phyloP scores from a whole-genome alignment of 2,329 filamentous ascomycete species.

The Pseudogymnoascus sp. region DNA sequence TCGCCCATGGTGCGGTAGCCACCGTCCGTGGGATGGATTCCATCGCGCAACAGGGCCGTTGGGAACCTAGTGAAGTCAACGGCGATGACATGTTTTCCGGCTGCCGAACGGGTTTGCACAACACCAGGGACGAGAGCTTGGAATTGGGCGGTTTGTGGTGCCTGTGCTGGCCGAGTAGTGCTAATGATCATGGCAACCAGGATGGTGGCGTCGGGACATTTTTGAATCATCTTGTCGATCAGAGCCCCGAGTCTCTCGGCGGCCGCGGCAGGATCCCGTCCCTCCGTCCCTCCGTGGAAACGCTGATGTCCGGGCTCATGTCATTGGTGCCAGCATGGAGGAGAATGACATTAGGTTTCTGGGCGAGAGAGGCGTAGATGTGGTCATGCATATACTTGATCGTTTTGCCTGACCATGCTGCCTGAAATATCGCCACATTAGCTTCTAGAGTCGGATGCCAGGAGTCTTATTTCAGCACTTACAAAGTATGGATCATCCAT shows the following conservation, averaged over 20 bases:
- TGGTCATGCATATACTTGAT: slow-evolving; percentile 29
- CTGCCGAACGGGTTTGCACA: no score
- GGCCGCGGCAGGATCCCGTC: slow-evolving; percentile 23
- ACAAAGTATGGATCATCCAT: slow-evolving; percentile 28
- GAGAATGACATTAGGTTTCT: slow-evolving; percentile 31
- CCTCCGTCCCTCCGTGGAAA: slow-evolving; percentile 14
- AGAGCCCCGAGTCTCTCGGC: slow-evolving; percentile 30
- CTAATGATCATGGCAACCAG: slow-evolving; percentile 34
- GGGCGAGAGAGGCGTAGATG: slow-evolving; percentile 17
- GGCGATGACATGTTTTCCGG: no score
- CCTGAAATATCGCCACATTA: slow-evolving; percentile 19
- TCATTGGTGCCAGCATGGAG: slow-evolving; percentile 34
- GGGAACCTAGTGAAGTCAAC: no score
- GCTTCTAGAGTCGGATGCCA: neutral
- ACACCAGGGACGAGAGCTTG: no score
- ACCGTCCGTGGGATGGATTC: no score
- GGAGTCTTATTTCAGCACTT: neutral
- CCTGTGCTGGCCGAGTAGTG: neutral
- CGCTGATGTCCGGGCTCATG: slow-evolving; percentile 17
- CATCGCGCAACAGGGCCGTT: no score
- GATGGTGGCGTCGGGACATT: slow-evolving; percentile 30
- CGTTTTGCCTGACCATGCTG: slow-evolving; percentile 30
- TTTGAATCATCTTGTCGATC: slow-evolving; percentile 30
- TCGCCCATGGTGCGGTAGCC: no score
- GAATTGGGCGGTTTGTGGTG: no score